Evolutionary conservation across 2,329 filamentous ascomycete genomes (phyloP), one percentile per base, ranked within the genome.

Genomic region (Fonsecaea erecta): DNA sequence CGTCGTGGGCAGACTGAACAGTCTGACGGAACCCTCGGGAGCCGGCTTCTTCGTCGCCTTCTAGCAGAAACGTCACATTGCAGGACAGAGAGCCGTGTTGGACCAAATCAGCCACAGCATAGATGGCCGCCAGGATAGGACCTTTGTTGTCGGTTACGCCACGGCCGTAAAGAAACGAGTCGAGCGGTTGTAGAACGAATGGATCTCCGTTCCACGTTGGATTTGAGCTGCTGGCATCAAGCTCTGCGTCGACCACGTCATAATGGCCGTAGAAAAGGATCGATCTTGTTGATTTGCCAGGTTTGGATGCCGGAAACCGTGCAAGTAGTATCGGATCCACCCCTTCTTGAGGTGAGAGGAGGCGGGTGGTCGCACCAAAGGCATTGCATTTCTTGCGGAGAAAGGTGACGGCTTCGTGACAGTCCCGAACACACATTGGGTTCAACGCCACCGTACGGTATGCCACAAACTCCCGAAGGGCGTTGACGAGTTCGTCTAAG

Each of bases 111-210:
- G 94, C 92, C 1, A 96, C 94, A 0, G 94, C 95, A 74, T 96
- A 98, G 0, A 99, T 84, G 0, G 95, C 95, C 1, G 96, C 94
- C 74, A 99, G 87, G 66, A 97, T 92, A 0, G 95, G 95, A 0
- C 96, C 95, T 77, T 99, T 99, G 80, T 99, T 98, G 77, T 99
- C 95, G 54, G 93, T 96, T 14, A 96, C 91, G n/a, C 95, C 95
- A 72, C 95, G 90, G 1, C 95, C 95, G 70, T 99, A 98, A 1
- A 98, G 82, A 75, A 94, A 98, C 0, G 95, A 94, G 72, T 97
- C 93, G 62, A 92, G 87, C 3, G 95, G 95, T 57, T 90, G 90
- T 74, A 98, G 84, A n/a, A 89, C 84, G 75, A 98, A 99, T 0
- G 95, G 96, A 68, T 98, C 91, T 1, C 88, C 88, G 43, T 86